phyloP scores from a whole-genome alignment of 257 asterid species.

The Ilex aquifolium region DNA sequence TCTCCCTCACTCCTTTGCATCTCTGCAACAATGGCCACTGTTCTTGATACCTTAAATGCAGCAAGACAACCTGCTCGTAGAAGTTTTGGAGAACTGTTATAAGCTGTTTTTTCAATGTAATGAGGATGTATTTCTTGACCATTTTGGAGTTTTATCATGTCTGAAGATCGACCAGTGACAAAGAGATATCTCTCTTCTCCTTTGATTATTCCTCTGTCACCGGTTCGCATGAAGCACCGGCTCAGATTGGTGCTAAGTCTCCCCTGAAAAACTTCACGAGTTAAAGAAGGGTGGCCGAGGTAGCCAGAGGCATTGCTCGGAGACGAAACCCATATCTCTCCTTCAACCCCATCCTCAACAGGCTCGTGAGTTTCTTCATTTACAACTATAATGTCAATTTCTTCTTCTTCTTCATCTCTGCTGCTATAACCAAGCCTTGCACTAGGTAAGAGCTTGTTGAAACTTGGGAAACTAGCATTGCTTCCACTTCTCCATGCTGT shows the following conservation, averaged over 20 bases:
- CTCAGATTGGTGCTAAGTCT: constrained; percentile 22
- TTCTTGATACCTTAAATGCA: constrained; percentile 26
- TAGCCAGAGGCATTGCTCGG: constrained; percentile 73
- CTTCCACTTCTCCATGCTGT: constrained; percentile 60
- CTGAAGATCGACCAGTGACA: constrained; percentile 55
- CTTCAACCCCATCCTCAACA: constrained; percentile 62
- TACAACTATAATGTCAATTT: constrained; percentile 53
- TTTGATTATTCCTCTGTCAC: constrained; percentile 58
- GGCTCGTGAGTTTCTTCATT: constrained; percentile 49
- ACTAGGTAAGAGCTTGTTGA: constrained; percentile 58
- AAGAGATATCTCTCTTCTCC: constrained; percentile 53
- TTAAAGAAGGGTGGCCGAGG: constrained; percentile 59
- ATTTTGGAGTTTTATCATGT: constrained; percentile 33
- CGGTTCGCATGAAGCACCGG: constrained; percentile 47
- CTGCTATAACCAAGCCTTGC: constrained; percentile 38
- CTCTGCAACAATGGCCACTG: constrained; percentile 46
- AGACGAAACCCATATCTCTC: constrained; percentile 84
- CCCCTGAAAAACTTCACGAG: constrained; percentile 42
- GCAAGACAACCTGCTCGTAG: constrained; percentile 67
- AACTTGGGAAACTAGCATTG: constrained; percentile 22
- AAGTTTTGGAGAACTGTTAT: constrained; percentile 22
- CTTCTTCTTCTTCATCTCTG: constrained; percentile 40
- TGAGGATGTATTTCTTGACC: constrained; percentile 55
- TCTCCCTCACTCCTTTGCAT: constrained; percentile 27
- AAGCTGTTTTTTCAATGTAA: constrained; percentile 60